A percentile compares a stretch with the other conserved stretches of the same genome.
Evolutionary conservation across 2,329 filamentous ascomycete genomes (phyloP).

Genomic region (Pseudogymnoascus sp.): DNA sequence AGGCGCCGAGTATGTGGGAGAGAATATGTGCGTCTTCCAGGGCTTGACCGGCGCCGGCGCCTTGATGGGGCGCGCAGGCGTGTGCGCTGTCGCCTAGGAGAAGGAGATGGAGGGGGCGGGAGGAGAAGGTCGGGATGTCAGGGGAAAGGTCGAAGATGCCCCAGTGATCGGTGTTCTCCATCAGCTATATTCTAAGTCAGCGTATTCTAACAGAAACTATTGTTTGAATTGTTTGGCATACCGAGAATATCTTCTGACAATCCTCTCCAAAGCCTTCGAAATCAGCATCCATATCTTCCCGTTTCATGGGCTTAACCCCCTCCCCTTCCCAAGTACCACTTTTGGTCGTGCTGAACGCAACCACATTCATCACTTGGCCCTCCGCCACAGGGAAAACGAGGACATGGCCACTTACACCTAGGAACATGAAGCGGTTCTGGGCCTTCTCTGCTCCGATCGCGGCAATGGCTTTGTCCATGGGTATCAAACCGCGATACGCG

Average conservation of each 20-base stretch:
- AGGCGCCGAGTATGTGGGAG: slow-evolving; percentile 37
- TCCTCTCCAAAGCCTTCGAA: slow-evolving; percentile 35
- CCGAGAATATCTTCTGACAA: slow-evolving; percentile 2
- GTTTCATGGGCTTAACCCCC: slow-evolving; percentile 33
- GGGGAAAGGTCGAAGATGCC: slow-evolving; percentile 37
- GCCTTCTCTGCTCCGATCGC: slow-evolving; percentile 43
- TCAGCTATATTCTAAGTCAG: slow-evolving; percentile 19
- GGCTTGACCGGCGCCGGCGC: slow-evolving; percentile 48
- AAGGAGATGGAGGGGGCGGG: slow-evolving; percentile 31
- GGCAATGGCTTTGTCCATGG: slow-evolving; percentile 45
- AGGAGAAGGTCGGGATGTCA: slow-evolving; percentile 32
- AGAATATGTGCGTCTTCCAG: slow-evolving; percentile 43
- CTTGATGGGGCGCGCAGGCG: slow-evolving; percentile 50
- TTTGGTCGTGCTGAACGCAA: slow-evolving; percentile 39
- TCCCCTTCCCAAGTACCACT: slow-evolving; percentile 32
- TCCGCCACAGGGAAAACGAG: slow-evolving; percentile 55
- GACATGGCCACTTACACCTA: slow-evolving; percentile 48
- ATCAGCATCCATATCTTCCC: slow-evolving; percentile 33
- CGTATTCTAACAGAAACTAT: not conserved
- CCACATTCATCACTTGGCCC: slow-evolving; percentile 50
- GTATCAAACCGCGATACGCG: slow-evolving; percentile 55
- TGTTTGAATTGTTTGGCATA: not conserved
- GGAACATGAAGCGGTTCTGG: slow-evolving; percentile 38
- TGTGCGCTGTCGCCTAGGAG: slow-evolving; percentile 56
- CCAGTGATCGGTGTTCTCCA: slow-evolving; percentile 38